Percentiles rank a stretch among this genome's conserved stretches.
These are phyloP conservation scores for Diplocarpon mali DNA, from an alignment of 2,329 filamentous ascomycete species.

Conservation along the genomic window DNA sequence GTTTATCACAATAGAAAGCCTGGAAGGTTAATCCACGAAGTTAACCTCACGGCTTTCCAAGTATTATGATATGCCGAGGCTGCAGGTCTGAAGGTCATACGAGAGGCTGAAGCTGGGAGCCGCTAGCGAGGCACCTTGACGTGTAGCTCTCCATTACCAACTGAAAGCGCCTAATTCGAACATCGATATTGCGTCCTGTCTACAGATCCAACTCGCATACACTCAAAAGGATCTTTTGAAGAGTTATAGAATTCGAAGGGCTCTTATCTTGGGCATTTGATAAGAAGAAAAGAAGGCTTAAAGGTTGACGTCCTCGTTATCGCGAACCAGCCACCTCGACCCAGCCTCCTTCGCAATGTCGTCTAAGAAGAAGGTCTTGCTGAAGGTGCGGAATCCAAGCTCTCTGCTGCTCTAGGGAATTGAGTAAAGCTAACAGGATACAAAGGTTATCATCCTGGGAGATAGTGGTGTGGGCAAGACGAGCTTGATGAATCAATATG, in stretches of 20 bases:
- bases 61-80: constrained; percentile 2
- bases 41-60: no score
- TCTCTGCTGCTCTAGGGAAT: neutral
- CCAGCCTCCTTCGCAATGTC: constrained; percentile 33
- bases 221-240: neutral
- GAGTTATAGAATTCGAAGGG: neutral
- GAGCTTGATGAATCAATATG: constrained; percentile 99
- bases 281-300: neutral
- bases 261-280: neutral
- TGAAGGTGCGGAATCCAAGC: constrained; percentile 39
- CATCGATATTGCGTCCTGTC: constrained; percentile 8
- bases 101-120: constrained; percentile 13
- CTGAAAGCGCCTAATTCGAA: neutral
- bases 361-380: constrained; percentile 55
- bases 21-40: no score
- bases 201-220: neutral
- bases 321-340: constrained; percentile 8
- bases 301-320: constrained; percentile 13
- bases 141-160: neutral
- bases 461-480: constrained; percentile 99
- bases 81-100: constrained; percentile 5
- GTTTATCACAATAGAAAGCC: no score
- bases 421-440: neutral
- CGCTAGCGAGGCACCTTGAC: constrained; percentile 6
- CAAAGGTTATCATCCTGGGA: constrained; percentile 92